Conservation (phyloP, 805 yeast genomes). For the Yarrowia sp. region DNA sequence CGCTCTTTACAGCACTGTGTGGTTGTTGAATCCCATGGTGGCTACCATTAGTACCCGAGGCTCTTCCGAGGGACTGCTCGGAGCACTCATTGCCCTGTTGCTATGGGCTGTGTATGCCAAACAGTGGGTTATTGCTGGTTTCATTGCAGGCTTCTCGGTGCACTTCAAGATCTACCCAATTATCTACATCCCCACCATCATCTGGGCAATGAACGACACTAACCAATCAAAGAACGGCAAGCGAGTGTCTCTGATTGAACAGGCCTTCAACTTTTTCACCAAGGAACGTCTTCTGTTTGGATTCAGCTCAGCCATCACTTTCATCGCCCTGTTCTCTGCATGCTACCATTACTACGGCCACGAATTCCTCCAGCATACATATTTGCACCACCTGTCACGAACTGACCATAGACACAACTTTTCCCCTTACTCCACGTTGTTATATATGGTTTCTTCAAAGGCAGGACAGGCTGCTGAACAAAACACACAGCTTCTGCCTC, state of each 20-base stretch:
- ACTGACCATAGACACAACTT: conserved; percentile 95
- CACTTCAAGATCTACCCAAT: conserved; percentile 93
- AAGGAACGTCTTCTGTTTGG: conserved; percentile 45
- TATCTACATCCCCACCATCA: conserved; percentile 74
- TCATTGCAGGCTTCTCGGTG: conserved; percentile 70
- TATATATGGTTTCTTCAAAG: conserved; percentile 46
- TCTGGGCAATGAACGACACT: conserved; percentile 45
- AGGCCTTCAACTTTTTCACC: conserved; percentile 41
- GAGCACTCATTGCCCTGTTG: conserved; percentile 66
- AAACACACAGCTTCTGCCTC: not conserved
- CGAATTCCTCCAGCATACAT: conserved; percentile 74
- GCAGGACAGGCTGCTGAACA: conserved; percentile 36
- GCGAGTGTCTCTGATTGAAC: conserved; percentile 36
- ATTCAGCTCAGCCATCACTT: conserved; percentile 44
- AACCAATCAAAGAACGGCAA: conserved; percentile 28
- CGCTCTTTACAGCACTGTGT: conserved; percentile 54
- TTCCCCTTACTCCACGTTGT: conserved; percentile 74
- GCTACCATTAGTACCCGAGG: conserved; percentile 91
- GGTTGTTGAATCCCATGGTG: conserved; percentile 96
- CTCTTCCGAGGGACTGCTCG: conserved; percentile 83
- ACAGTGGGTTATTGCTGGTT: conserved; percentile 43
- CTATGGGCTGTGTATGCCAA: conserved; percentile 46
- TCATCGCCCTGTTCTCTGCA: conserved; percentile 47
- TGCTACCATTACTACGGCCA: conserved; percentile 73
- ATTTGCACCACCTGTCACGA: conserved; percentile 76